These are phyloP conservation scores for Wallacemonas sp. DNA, from an alignment of 208 protist species.

Conservation along the genomic window DNA sequence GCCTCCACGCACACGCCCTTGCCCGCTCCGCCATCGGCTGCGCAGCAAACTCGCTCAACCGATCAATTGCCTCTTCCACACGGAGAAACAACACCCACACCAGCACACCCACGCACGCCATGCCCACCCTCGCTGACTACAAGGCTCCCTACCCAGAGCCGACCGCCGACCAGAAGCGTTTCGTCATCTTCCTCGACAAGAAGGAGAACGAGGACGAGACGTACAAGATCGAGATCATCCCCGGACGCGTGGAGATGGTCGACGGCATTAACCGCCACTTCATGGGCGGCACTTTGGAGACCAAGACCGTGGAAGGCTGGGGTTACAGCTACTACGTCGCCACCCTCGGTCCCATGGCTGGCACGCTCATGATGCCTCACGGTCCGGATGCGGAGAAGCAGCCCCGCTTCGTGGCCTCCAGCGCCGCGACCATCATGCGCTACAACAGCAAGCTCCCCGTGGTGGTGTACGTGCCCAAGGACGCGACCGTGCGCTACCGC, in stretches of 20 bases:
- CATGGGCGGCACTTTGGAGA: conserved; percentile 46
- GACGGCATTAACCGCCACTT: conserved; percentile 52
- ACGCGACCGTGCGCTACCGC: conserved; percentile 52
- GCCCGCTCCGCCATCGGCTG: background rate
- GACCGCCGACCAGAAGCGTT: conserved; percentile 56
- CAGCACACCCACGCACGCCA: background rate
- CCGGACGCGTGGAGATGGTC: conserved; percentile 45
- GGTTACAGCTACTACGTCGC: conserved; percentile 57
- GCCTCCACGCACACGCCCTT: background rate
- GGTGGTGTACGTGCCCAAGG: conserved; percentile 54
- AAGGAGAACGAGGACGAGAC: conserved; percentile 44
- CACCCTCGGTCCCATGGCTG: conserved; percentile 28
- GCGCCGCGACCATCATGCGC: conserved; percentile 21
- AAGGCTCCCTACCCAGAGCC: conserved; percentile 67
- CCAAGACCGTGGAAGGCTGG: conserved; percentile 63
- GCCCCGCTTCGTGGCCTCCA: conserved; percentile 34
- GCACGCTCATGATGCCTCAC: conserved; percentile 42
- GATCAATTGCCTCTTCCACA: background rate
- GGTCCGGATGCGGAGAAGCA: conserved; percentile 35
- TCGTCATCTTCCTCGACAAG: conserved; percentile 66
- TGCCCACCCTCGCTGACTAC: conserved; percentile 52
- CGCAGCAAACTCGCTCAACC: conserved; percentile 5
- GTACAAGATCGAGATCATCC: conserved; percentile 70
- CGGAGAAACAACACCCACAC: conserved; percentile 5
- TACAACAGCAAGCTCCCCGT: conserved; percentile 68